Evolutionary conservation across 2,329 filamentous ascomycete genomes (phyloP), one percentile per base, ranked within the genome.

Genomic region (Paecilomyces variotii): DNA sequence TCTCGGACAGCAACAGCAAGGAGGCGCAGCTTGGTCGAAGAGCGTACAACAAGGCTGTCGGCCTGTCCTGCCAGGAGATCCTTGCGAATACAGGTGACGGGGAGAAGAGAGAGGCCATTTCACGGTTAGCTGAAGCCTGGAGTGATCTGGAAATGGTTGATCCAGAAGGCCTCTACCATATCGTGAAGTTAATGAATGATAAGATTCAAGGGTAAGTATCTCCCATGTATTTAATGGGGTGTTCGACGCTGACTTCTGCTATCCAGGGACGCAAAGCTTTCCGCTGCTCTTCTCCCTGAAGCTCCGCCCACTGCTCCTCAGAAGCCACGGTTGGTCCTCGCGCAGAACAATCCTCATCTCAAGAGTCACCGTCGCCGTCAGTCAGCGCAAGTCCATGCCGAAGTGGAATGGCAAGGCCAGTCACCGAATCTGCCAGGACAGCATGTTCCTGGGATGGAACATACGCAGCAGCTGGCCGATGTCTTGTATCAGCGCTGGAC

Each of bases 401-500:
- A 76, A 25, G 56, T 69, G n/a, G 69, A 64, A n/a, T 65, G 68
- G 73, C 74, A 67, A 74, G 74, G 63, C 57, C 71, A 66, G 62
- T 66, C 61, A 65, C 71, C 63, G 52, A 73, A 82, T 64, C 74
- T 86, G 63, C 85, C 84, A 1, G 85, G 82, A 10, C 79, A 83
- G 62, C 72, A 78, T 54, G 76, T 81, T 58, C 82, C 86, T 1
- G 93, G 91, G 1, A 93, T 97, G 90, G 92, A 97, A 74, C 93
- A 97, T 74, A 89, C 88, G 64, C 90, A 91, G 69, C 86, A 96
- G 70, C 80, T 97, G 39, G 90, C 90, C 1, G 91, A 97, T 72
- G 90, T 96, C 24, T 82, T 99, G 24, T 97, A 97, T 75, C 85
- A 87, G 14, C 84, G 93, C 51, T 99, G 94, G 94, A 86, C 87